Percentiles rank a stretch among this genome's conserved stretches.
Evolutionary conservation across 2,329 filamentous ascomycete genomes (phyloP).

Genomic region (Neofusicoccum laricinum): DNA sequence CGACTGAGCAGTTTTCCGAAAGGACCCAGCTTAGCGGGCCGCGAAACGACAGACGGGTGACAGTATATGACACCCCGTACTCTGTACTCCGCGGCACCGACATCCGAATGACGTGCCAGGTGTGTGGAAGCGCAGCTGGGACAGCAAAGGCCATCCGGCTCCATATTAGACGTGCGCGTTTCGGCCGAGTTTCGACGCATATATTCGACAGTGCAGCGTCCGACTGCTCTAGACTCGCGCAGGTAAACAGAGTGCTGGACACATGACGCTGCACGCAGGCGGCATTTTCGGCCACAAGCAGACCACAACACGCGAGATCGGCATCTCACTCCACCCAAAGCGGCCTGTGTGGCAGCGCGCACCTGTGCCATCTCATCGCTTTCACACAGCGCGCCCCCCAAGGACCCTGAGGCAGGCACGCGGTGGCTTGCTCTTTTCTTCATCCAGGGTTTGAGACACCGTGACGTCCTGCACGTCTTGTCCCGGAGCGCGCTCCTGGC

Average conservation of each 20-base stretch:
- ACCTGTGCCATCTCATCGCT: slow-evolving; percentile 2
- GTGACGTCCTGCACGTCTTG: not conserved
- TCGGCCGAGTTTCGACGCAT: slow-evolving; percentile 6
- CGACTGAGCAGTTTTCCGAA: not conserved
- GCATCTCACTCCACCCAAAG: not conserved
- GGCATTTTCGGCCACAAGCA: slow-evolving; percentile 7
- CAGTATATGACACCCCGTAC: no score
- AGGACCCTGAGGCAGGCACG: not conserved
- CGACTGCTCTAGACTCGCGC: not conserved
- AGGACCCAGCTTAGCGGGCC: not conserved
- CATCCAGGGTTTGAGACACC: not conserved
- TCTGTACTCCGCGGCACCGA: no score
- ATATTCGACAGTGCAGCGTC: not conserved
- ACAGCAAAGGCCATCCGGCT: not conserved
- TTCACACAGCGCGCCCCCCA: no score
- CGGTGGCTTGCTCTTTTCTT: not conserved
- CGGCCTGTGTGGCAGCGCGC: not conserved
- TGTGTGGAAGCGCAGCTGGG: not conserved
- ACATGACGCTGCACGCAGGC: slow-evolving; percentile 4
- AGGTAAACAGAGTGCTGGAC: not conserved
- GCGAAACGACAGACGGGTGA: no score
- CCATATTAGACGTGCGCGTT: not conserved
- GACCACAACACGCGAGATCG: slow-evolving; percentile 11
- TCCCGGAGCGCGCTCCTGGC: no score
- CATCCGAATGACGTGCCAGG: no score